Percentiles rank a stretch among this genome's conserved stretches.
Evolutionary conservation across 163 green algal genomes (phyloP).

Genomic region (Chlorella variabilis): DNA sequence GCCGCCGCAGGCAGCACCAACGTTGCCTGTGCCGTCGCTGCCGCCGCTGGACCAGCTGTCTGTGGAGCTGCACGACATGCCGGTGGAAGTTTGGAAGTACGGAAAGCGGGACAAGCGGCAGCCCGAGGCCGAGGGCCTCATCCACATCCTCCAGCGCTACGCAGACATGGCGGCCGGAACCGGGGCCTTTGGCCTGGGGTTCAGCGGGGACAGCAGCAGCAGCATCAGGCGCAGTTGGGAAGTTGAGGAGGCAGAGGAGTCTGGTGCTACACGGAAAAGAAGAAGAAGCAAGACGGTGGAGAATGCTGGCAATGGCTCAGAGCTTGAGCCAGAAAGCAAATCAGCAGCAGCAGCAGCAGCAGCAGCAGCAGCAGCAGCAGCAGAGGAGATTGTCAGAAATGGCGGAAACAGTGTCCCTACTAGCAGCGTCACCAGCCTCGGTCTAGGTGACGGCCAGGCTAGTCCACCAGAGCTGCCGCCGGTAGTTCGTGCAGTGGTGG

Average conservation of each 20-base stretch:
- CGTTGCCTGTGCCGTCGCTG: neutral
- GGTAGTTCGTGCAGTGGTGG: conserved; percentile 35
- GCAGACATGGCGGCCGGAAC: neutral
- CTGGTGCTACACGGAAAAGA: neutral
- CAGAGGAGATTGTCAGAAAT: no score
- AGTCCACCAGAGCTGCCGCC: neutral
- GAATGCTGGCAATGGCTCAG: neutral
- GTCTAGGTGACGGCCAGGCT: neutral
- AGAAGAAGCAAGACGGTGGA: neutral
- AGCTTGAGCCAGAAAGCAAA: neutral
- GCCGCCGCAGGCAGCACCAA: neutral
- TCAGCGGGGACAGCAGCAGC: neutral
- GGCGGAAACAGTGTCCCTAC: neutral
- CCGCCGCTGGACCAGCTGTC: neutral
- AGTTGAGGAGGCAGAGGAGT: neutral
- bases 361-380: neutral
- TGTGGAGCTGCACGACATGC: conserved; percentile 49
- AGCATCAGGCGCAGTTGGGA: neutral
- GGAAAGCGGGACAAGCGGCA: conserved; percentile 40
- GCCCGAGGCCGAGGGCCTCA: conserved; percentile 5
- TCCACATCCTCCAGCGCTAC: conserved; percentile 51
- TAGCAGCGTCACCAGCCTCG: neutral
- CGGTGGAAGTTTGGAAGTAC: conserved; percentile 39
- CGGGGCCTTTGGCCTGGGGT: neutral
- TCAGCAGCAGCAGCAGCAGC: neutral